Evolutionary conservation across 2,329 filamentous ascomycete species (phyloP).

Genomic region (Penicillium sumatraense): DNA sequence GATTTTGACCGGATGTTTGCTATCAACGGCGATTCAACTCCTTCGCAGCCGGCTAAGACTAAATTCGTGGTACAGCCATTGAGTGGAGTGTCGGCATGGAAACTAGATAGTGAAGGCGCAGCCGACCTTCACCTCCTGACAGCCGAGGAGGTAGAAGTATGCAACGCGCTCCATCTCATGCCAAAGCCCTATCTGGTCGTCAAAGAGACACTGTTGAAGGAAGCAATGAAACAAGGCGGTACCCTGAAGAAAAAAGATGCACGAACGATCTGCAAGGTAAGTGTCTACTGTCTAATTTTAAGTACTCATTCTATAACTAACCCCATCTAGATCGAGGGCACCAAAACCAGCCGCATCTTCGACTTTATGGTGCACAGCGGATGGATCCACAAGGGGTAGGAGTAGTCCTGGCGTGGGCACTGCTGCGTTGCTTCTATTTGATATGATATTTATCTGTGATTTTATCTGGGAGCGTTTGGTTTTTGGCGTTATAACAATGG

Average conservation of each 20-base stretch:
- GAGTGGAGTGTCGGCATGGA: slow-evolving; percentile 57
- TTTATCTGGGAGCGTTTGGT: slow-evolving; percentile 17
- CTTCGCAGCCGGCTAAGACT: slow-evolving; percentile 47
- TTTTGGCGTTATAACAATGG: slow-evolving; percentile 20
- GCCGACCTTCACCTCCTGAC: slow-evolving; percentile 82
- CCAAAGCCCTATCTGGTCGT: slow-evolving; percentile 95
- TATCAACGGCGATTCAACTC: slow-evolving; percentile 52
- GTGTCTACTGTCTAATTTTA: slow-evolving; percentile 10
- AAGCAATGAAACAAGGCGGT: slow-evolving; percentile 87
- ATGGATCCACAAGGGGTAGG: slow-evolving; percentile 84
- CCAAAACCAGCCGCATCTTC: slow-evolving; percentile 84
- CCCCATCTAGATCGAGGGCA: slow-evolving; percentile 68
- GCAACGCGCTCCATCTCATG: slow-evolving; percentile 79
- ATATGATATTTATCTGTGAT: slow-evolving; percentile 23
- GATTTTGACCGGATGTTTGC: slow-evolving; percentile 59
- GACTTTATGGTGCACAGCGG: slow-evolving; percentile 94
- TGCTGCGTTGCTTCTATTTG: not conserved
- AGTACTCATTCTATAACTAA: no score
- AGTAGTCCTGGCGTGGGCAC: slow-evolving; percentile 18
- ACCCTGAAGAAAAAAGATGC: slow-evolving; percentile 92
- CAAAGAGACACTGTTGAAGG: slow-evolving; percentile 89
- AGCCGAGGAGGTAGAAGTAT: slow-evolving; percentile 82
- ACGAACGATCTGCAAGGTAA: slow-evolving; percentile 74
- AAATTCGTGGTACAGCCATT: slow-evolving; percentile 58
- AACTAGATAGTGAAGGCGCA: slow-evolving; percentile 74